Evolutionary conservation across 345 rosid genomes (phyloP), one percentile per base, ranked within the genome.

Genomic region (Corchorus capsularis): DNA sequence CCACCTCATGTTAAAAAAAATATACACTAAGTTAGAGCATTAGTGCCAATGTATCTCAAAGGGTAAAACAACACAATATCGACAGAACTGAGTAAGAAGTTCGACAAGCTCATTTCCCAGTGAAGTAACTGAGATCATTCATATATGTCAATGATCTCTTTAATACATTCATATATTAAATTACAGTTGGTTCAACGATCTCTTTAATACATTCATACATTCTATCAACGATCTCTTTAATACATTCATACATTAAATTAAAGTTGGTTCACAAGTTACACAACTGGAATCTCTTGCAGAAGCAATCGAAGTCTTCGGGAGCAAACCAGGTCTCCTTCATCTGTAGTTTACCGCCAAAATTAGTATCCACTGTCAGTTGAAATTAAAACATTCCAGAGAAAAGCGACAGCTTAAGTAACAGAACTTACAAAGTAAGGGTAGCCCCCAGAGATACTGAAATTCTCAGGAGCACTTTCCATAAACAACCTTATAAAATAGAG

Each of bases 401-500:
- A 7, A 37, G 8, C 8, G 77, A 56, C 32, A 63, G 59, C 43
- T 41, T 16, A 15, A 17, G 37, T 32, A 45, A 63, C 37, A 59
- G 45, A 55, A 78, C 92, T 78, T 87, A 91, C 93, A 13, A 89
- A 88, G 73, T 84, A 86, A 46, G 90, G 87, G 78, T 80, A 79
- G 27, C 35, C 75, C 0, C 79, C 79, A 0, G 19, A 1, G 7
- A 50, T 22, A 66, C 13, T 79, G 63, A 89, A 85, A 75, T 81
- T 71, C 55, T 79, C 81, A 41, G 88, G 85, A 73, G 93, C 91
- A 14, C 61, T 76, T 79, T 81, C 67, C 52, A 89, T 81, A 65
- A 91, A 91, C 84, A 86, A 81, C 45, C 88, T 85, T 45, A 88
- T 87, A 77, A 74, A 91, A 82, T 88, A 89, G 43, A 89, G 89